Base-by-base conservation (phyloP, 495 filamentous ascomycete species). In the Hypomontagnella monticulosa region DNA sequence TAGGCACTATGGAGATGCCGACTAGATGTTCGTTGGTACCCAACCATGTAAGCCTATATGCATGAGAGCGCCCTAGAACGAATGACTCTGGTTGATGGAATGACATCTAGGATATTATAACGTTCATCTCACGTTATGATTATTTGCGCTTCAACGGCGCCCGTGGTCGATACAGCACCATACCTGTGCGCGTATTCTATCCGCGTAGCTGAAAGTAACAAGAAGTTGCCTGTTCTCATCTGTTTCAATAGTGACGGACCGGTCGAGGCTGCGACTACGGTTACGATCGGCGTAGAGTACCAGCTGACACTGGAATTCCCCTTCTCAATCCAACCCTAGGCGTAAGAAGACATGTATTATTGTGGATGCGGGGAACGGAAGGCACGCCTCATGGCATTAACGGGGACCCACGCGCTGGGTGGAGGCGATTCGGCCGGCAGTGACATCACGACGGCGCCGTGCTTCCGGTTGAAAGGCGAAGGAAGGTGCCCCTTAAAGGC, bases 211-310 rank as follows among this genome's bases (percentile, higher is more conserved):
- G 54, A 66, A 14, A 43, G 30, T 4, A 16, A 49, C 3, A 59
- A 47, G 20, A 55, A 48, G 20, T 33, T 63, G 7, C 69, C 61
- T 1, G 73, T 75, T 0, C 57, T 79, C 0, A 69, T 79, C 10
- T 78, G 76, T 54, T 72, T 76, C 15, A 78, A 81, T 48, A 79
- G 78, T n/a, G 80, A 79, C 1, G 76, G 77, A 60, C 23, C 74
- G 16, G 65, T 74, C 36, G 64, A 78, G 53, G 53, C 60, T 57
- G 49, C 11, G 27, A 69, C 30, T 49, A 64, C 64, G 54, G 71
- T 57, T 50, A 73, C 18, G 66, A 71, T 48, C 37, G 74, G 67
- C 5, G 66, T 79, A 3, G 72, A 76, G 3, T 81, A 80, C 48
- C 52, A 75, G 0, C 60, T 79, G 1, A 77, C 77, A 0, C 79